These are phyloP conservation scores for Clitocybe nebularis DNA, from an alignment of 1,284 basidiomycete genomes.

Conservation along the genomic window DNA sequence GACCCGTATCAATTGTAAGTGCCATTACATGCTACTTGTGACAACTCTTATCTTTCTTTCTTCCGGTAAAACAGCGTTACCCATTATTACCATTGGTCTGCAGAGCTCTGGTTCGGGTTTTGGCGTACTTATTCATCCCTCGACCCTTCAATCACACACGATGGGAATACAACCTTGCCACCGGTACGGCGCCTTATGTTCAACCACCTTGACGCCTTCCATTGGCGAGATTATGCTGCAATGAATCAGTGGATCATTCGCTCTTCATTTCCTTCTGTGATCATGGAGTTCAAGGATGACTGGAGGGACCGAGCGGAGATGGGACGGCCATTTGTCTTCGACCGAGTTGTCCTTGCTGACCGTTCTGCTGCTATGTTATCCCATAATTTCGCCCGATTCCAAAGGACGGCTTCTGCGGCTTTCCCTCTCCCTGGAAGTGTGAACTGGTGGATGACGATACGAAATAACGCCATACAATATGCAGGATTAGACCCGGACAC, in stretches of 20 bases:
- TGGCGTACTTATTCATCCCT: constrained; percentile 85
- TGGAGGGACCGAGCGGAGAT: constrained; percentile 75
- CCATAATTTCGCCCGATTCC: constrained; percentile 61
- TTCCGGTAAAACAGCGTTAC: constrained; percentile 46
- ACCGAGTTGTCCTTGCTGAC: constrained; percentile 80
- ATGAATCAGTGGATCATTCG: constrained; percentile 81
- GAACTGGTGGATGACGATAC: constrained; percentile 79
- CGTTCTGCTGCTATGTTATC: constrained; percentile 78
- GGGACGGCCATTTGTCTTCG: constrained; percentile 70
- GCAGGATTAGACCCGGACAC: constrained; percentile 48
- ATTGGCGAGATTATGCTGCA: constrained; percentile 84
- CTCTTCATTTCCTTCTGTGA: constrained; percentile 71
- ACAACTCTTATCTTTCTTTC: constrained; percentile 7
- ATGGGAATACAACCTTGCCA: constrained; percentile 68
- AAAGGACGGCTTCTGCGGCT: constrained; percentile 71
- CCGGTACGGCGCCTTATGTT: constrained; percentile 73
- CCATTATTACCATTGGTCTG: constrained; percentile 83
- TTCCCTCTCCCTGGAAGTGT: constrained; percentile 69
- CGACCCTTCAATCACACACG: constrained; percentile 60
- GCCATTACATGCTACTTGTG: background rate
- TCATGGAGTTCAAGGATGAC: constrained; percentile 74
- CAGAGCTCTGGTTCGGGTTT: constrained; percentile 84
- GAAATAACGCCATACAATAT: constrained; percentile 70
- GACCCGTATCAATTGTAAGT: constrained; percentile 82
- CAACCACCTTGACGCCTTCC: constrained; percentile 62